Conservation (phyloP, 2,329 filamentous ascomycete species). For the Apiospora marii region DNA sequence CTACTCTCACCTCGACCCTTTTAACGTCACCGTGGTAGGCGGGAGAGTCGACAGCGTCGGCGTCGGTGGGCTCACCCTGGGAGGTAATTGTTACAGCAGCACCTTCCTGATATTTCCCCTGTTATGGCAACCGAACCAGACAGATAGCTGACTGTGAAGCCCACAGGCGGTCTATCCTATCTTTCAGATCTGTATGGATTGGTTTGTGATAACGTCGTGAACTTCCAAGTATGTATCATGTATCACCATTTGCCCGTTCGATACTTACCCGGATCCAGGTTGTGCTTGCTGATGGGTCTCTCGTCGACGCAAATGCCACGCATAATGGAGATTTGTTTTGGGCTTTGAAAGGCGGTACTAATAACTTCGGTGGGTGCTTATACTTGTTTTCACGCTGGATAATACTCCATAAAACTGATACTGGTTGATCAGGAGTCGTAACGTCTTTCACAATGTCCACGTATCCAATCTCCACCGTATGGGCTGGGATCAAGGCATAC, state of each 20-base stretch:
- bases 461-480: neutral
- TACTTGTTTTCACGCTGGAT: too few relatives aligned
- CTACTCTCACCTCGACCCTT: neutral
- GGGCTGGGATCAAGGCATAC: too few relatives aligned
- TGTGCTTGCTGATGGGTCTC: conserved; percentile 25
- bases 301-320: conserved; percentile 20
- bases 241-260: too few relatives aligned
- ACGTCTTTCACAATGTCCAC: conserved; percentile 23
- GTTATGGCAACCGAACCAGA: too few relatives aligned
- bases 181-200: conserved; percentile 4
- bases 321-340: conserved; percentile 26
- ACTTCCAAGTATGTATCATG: neutral
- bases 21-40: conserved; percentile 6
- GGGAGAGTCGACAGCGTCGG: neutral
- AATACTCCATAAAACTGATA: too few relatives aligned
- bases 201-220: conserved; percentile 5
- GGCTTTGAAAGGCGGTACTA: conserved; percentile 26
- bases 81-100: neutral
- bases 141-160: too few relatives aligned
- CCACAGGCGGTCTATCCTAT: conserved; percentile 1
- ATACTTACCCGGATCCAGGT: conserved; percentile 4
- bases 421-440: too few relatives aligned
- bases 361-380: conserved; percentile 31
- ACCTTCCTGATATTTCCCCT: too few relatives aligned
- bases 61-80: neutral